A percentile compares a stretch with the other conserved stretches of the same genome.
phyloP scores from a whole-genome alignment of 352 stramenopile species.

The Phytopythium mirpurense region DNA sequence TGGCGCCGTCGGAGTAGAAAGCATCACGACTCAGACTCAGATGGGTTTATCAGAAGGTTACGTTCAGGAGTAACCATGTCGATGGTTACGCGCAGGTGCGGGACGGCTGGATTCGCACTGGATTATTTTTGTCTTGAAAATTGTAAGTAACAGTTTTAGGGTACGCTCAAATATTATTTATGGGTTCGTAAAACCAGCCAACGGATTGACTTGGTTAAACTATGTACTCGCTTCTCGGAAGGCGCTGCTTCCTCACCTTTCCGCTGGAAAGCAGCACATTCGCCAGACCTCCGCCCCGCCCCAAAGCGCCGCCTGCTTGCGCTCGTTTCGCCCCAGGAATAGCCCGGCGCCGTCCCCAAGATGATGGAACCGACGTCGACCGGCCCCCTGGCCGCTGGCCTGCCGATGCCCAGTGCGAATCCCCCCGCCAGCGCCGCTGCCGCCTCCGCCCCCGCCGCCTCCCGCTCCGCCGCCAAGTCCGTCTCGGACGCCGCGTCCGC shows the following conservation, averaged over 20 bases:
- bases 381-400: not conserved
- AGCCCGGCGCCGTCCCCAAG: not conserved
- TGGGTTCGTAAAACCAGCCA: not conserved
- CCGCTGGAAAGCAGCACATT: no score
- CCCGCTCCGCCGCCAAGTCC: not conserved
- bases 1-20: no score
- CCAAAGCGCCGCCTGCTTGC: no score
- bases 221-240: no score
- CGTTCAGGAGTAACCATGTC: no score
- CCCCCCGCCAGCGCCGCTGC: not conserved
- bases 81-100: not conserved
- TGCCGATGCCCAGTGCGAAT: conserved; percentile 4
- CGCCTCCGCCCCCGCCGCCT: not conserved
- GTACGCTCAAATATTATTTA: not conserved
- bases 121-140: not conserved
- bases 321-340: not conserved
- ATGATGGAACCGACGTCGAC: conserved; percentile 12
- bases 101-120: not conserved
- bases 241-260: no score
- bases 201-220: not conserved
- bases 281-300: no score
- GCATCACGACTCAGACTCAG: no score
- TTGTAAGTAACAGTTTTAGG: no score
- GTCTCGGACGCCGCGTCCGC: conserved; percentile 4
- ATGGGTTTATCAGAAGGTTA: no score